Percentiles rank a stretch among this genome's conserved stretches.
phyloP scores from a whole-genome alignment of 2,329 filamentous ascomycete genomes.

The Alternaria sp. region DNA sequence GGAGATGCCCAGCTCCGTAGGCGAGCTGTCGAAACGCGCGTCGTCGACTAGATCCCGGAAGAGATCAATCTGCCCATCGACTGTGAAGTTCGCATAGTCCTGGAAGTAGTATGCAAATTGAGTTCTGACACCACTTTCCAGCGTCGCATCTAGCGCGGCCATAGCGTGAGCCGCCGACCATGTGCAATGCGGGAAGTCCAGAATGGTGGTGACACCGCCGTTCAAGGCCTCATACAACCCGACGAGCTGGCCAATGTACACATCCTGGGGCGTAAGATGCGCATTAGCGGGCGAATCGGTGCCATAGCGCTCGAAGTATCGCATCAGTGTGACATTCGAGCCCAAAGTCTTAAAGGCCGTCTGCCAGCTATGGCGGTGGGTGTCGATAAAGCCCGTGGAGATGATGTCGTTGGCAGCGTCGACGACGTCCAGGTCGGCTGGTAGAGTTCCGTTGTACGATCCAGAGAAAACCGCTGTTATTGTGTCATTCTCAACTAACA shows the following conservation, averaged over 20 bases:
- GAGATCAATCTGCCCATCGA: conserved; percentile 5
- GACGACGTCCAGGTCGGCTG: conserved; percentile 47
- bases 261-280: conserved; percentile 28
- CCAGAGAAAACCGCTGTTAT: conserved; percentile 38
- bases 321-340: conserved; percentile 57
- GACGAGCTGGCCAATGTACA: conserved; percentile 33
- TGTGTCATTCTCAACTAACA: conserved; percentile 53
- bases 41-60: conserved; percentile 6
- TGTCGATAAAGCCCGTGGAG: conserved; percentile 66
- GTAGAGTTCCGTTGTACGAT: conserved; percentile 28
- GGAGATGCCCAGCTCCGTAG: conserved; percentile 10
- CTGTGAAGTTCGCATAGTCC: conserved; percentile 14
- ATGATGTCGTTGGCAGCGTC: conserved; percentile 62
- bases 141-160: conserved; percentile 58
- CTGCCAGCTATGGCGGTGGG: conserved; percentile 62
- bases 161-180: conserved; percentile 56
- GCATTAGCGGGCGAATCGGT: conserved; percentile 8
- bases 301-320: conserved; percentile 28
- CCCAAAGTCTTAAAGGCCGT: conserved; percentile 63
- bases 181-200: conserved; percentile 45
- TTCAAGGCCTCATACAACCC: conserved; percentile 62
- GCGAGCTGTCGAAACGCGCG: conserved; percentile 5
- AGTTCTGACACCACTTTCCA: conserved; percentile 54
- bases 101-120: conserved; percentile 11
- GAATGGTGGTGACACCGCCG: conserved; percentile 61